A percentile compares a stretch with the other conserved stretches of the same genome.
Conservation (phyloP, 2,329 filamentous ascomycete genomes). For the Calycina herbarum region DNA sequence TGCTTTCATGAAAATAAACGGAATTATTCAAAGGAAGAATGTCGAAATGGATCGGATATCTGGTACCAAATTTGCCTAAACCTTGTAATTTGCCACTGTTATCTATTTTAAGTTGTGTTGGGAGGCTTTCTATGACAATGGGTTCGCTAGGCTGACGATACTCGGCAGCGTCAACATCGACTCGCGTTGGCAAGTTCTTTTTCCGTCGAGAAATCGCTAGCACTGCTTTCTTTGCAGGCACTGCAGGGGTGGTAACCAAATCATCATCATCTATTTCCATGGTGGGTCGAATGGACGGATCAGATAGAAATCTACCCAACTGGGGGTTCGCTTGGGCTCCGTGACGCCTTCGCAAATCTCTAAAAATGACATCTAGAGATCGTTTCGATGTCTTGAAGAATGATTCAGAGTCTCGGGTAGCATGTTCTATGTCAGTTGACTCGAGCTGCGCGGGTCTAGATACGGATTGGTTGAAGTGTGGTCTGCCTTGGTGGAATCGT, state of each 20-base stretch:
- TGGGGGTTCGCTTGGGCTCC: constrained; percentile 35
- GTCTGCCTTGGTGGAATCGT: background rate
- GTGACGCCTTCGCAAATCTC: constrained; percentile 40
- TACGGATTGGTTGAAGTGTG: background rate
- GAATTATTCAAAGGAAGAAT: constrained; percentile 56
- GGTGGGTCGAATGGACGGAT: constrained; percentile 25
- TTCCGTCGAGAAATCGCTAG: constrained; percentile 17
- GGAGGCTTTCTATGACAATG: constrained; percentile 30
- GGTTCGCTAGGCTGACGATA: constrained; percentile 39
- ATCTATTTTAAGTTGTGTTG: constrained; percentile 27
- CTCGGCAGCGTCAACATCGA: constrained; percentile 36
- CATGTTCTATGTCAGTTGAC: constrained; percentile 42
- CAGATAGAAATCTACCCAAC: constrained; percentile 41
- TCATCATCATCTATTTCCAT: constrained; percentile 16
- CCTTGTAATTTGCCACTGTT: constrained; percentile 48
- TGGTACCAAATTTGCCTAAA: constrained; percentile 59
- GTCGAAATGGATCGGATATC: constrained; percentile 63
- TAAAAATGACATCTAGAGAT: constrained; percentile 56
- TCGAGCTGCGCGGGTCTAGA: constrained; percentile 58
- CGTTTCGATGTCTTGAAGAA: constrained; percentile 54
- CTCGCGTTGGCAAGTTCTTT: constrained; percentile 32
- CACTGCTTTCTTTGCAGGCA: background rate
- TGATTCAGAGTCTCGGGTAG: constrained; percentile 34
- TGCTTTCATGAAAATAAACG: constrained; percentile 60
- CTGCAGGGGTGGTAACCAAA: background rate